Percentiles rank a stretch among this genome's conserved stretches.
phyloP scores from a whole-genome alignment of 805 yeast genomes.

The Metschnikowia noctiluminum region DNA sequence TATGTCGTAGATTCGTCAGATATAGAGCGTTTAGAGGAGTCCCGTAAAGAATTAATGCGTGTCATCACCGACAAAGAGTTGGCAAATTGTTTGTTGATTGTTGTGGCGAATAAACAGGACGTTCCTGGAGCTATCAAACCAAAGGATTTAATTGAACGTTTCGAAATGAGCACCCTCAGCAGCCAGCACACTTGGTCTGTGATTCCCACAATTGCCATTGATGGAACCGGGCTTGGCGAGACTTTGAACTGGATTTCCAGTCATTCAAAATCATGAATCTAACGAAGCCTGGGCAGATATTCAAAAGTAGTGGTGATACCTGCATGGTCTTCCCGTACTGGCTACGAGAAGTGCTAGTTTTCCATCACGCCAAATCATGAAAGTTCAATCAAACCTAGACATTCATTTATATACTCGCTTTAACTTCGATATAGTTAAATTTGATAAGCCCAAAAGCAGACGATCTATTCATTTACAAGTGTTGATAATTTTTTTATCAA shows the following conservation, averaged over 20 bases:
- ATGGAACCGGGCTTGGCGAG: constrained; percentile 95
- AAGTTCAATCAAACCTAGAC: not conserved
- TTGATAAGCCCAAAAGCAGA: too few species aligned
- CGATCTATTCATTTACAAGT: too few species aligned
- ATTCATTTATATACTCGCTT: not conserved
- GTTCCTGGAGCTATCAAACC: constrained; percentile 94
- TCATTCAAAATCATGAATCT: constrained; percentile 94
- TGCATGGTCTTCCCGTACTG: not conserved
- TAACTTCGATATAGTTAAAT: too few species aligned
- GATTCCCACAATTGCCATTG: not conserved
- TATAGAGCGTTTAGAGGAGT: constrained; percentile 96
- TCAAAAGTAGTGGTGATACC: constrained; percentile 38
- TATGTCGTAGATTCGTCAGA: constrained; percentile 97
- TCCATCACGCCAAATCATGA: not conserved
- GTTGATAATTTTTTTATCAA: too few species aligned
- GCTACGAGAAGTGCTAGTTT: not conserved
- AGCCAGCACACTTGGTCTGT: not conserved
- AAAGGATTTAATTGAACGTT: not conserved
- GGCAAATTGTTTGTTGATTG: constrained; percentile 91
- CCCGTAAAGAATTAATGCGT: constrained; percentile 97
- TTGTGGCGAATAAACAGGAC: constrained; percentile 98
- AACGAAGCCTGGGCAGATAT: constrained; percentile 50
- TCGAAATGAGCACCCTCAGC: not conserved
- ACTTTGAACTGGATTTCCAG: constrained; percentile 93
- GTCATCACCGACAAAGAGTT: constrained; percentile 98